Evolutionary conservation across 2,329 filamentous ascomycete genomes (phyloP).

Genomic region (Claviceps monticola): DNA sequence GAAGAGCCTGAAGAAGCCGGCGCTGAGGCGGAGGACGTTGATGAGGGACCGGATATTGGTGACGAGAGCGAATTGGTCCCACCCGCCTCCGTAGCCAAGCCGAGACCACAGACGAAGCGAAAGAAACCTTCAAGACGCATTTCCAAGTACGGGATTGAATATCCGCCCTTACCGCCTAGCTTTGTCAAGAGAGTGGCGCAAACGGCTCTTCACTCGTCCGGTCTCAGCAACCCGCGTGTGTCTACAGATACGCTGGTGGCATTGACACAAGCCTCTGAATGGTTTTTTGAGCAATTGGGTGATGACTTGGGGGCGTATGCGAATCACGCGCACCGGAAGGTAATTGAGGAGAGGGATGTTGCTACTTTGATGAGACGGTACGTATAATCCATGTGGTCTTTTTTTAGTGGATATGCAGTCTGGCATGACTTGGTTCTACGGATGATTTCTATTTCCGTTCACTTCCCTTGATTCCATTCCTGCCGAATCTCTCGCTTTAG

Average conservation of each 20-base stretch:
- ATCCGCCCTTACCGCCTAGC: constrained; percentile 57
- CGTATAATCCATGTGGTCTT: background rate
- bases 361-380: constrained; percentile 73
- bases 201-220: constrained; percentile 54
- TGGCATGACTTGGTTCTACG: too few species aligned
- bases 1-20: background rate
- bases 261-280: constrained; percentile 70
- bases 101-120: constrained; percentile 7
- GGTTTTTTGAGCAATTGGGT: constrained; percentile 81
- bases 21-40: background rate
- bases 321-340: constrained; percentile 67
- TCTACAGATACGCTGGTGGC: constrained; percentile 59
- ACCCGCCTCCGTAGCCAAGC: constrained; percentile 1
- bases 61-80: background rate
- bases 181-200: constrained; percentile 64
- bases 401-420: background rate
- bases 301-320: constrained; percentile 72
- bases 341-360: constrained; percentile 75
- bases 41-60: background rate
- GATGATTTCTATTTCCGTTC: background rate
- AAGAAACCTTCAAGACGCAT: constrained; percentile 28
- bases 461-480: constrained; percentile 7
- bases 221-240: constrained; percentile 53
- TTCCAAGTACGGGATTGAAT: constrained; percentile 61
- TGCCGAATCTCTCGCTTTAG: background rate